These are phyloP conservation scores for Sapria himalayana DNA, from an alignment of 345 rosid species.

Conservation along the genomic window DNA sequence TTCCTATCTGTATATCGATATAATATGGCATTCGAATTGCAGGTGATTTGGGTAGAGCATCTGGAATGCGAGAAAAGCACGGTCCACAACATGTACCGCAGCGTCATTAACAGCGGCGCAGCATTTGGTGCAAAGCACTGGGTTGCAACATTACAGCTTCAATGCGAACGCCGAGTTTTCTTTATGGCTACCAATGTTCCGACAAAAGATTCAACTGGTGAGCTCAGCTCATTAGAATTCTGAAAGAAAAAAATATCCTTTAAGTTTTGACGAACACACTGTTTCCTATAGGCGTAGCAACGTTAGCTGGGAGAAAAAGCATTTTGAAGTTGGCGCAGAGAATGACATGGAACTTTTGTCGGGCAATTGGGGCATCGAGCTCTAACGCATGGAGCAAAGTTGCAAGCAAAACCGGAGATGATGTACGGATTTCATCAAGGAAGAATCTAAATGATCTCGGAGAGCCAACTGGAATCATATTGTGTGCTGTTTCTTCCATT, in stretches of 20 bases:
- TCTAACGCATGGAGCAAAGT: conserved; percentile 75
- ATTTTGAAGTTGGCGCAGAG: conserved; percentile 74
- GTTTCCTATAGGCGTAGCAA: conserved; percentile 86
- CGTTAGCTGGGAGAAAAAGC: conserved; percentile 91
- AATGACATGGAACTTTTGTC: conserved; percentile 72
- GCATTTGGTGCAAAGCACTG: conserved; percentile 95
- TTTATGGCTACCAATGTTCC: conserved; percentile 99
- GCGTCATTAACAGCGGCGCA: conserved; percentile 56
- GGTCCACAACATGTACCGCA: conserved; percentile 53
- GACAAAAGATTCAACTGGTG: conserved; percentile 86
- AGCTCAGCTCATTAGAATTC: not conserved
- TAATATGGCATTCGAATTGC: conserved; percentile 9
- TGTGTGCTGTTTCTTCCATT: conserved; percentile 74
- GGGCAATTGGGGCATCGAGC: conserved; percentile 87
- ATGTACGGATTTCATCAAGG: conserved; percentile 70
- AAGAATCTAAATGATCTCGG: conserved; percentile 86
- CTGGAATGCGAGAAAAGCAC: conserved; percentile 56
- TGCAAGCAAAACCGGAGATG: conserved; percentile 75
- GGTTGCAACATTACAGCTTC: conserved; percentile 67
- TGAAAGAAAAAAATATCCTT: too few species aligned
- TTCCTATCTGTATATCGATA: too few species aligned
- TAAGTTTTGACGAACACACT: not conserved
- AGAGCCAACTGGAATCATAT: conserved; percentile 73
- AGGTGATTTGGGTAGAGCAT: conserved; percentile 96
- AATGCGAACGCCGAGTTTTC: conserved; percentile 84